Percentiles rank a stretch among this genome's conserved stretches.
These are phyloP conservation scores for Ammopiptanthus mongolicus DNA, from an alignment of 306 rosid species.

Conservation along the genomic window DNA sequence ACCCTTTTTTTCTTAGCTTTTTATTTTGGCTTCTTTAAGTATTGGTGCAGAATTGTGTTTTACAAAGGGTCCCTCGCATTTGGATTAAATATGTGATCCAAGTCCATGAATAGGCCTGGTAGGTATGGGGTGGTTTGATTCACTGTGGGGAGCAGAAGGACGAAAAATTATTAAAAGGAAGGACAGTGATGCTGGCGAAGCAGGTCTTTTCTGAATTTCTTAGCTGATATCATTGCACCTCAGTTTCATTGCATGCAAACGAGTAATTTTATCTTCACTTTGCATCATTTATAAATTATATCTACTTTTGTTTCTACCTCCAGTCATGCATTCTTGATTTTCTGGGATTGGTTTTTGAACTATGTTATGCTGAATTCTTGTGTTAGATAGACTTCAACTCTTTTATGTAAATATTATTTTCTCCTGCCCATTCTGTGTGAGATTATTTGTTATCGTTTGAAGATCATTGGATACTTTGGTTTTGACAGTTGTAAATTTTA, in stretches of 20 bases:
- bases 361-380: background rate
- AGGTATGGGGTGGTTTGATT: conserved; percentile 64
- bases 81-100: conserved; percentile 35
- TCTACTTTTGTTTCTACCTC: background rate
- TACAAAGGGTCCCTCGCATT: background rate
- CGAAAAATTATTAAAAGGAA: conserved; percentile 64
- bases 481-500: background rate
- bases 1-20: background rate
- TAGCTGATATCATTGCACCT: background rate
- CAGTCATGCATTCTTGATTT: background rate
- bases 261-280: background rate
- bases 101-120: conserved; percentile 22
- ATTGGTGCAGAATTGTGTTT: background rate
- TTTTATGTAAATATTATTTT: background rate
- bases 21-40: background rate
- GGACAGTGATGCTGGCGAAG: conserved; percentile 95
- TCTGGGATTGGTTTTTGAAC: too few relatives aligned
- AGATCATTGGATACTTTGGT: background rate
- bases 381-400: background rate
- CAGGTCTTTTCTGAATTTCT: conserved; percentile 44
- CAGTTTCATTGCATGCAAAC: background rate
- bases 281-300: background rate
- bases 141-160: conserved; percentile 39
- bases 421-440: background rate
- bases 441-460: background rate